Evolutionary conservation across 768 basidiomycete genomes (phyloP), one percentile per base, ranked within the genome.

Genomic region (Mycena leptocephala): DNA sequence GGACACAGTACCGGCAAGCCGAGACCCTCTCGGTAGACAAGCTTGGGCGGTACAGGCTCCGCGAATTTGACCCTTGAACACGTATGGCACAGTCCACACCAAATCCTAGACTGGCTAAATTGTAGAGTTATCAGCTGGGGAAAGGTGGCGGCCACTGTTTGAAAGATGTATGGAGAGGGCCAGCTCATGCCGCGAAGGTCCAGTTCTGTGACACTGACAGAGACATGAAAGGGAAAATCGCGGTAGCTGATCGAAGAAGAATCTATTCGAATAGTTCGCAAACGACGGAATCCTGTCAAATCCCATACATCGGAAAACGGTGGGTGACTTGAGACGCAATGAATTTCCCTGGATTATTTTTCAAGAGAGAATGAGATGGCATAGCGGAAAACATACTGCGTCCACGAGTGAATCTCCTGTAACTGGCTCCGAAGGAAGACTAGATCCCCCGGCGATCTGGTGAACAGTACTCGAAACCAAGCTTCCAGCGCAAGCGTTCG

Each of bases 81-180:
- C 4, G 83, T 85, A 77, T 84, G 74, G 63, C 86, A 87, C 11
- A 87, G 80, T 10, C 83, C 82, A 73, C 86, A 87, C 86, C 86
- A 86, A 30, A 82, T 82, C 51, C 72, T 79, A 18, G 76, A 67
- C 28, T 84, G 81, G 39, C 80, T 76, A 11, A 86, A 63, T 16
- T 79, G 80, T 16, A 87, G 76, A 13, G 71, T 78, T 5, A 64
- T 74, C 16, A 87, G 76, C 64, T 82, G 74, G 2, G 76, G 79
- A 22, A 86, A 78, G 33, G 80, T 77, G 2, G 28, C 20, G 6
- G 80, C 76, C 3, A 83, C 74, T 22, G 79, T 67, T 24, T 80
- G 72, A 11, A 86, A 77, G 35, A 80, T 75, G 65, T 82, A 76
- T 11, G 85, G 86, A 20, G 84, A 83, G 43, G 84, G 84, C 81